Evolutionary conservation across 1,284 basidiomycete genomes (phyloP), one percentile per base, ranked within the genome.

Genomic region (Marasmius oreades): DNA sequence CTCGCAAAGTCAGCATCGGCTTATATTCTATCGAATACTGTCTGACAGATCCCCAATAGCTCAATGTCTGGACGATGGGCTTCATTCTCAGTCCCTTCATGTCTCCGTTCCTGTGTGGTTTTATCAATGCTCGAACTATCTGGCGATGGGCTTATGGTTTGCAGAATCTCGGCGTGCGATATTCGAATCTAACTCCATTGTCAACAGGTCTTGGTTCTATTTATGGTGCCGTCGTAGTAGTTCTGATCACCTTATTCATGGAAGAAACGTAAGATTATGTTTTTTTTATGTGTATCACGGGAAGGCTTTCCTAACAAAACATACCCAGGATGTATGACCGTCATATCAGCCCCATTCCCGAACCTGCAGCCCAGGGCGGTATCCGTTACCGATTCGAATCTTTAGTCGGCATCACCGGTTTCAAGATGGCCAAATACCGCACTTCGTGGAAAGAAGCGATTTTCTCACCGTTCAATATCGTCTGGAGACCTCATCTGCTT

Each of bases 1-100:
- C 88, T 24, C 78, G 86, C 39, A 89, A 87, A 77, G 82, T 79
- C 33, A 20, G 62, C 58, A 48, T 10, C 7, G 8, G 22, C n/a
- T 20, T 16, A 36, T 1, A 6, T 8, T 43, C 1, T 2, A 8
- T 44, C 22, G 22, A 24, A 12, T 18, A 14, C 44, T 23, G 14
- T 23, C 31, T 43, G 16, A 51, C 39, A 12, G 16, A 18, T 10
- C 31, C 3, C n/a, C 24, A n/a, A 5, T 47, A 85, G 78, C 73
- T 90, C 24, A 89, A 87, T 61, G 65, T 87, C 51, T 88, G 86
- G 86, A 86, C 86, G 1, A 81, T 84, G 73, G 87, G 86, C 0
- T 86, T 88, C 70, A 78, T 89, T 65, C 71, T 80, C 8, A 77
- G 80, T 8, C 82, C 86, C 0, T 88, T 88, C 72, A 60, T 86